A percentile compares a stretch with the other conserved stretches of the same genome.
Conservation (phyloP, 1,139 yeast genomes). For the Suhomyces taliae region DNA sequence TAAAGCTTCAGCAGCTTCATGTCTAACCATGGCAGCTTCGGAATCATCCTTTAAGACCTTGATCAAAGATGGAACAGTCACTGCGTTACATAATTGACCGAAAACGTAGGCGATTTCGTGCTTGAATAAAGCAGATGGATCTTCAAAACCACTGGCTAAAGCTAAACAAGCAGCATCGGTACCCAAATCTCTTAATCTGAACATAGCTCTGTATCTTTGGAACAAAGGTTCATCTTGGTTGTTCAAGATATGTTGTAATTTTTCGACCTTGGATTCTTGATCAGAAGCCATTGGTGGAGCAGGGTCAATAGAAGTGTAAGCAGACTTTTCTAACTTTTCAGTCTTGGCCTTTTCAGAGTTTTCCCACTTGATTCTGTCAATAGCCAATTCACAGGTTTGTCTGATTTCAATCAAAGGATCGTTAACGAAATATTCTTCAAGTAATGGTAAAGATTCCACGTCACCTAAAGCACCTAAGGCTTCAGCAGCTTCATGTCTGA, state of each 20-base stretch:
- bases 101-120: slow-evolving; percentile 98
- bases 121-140: slow-evolving; percentile 89
- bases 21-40: slow-evolving; percentile 99
- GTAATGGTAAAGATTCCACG: slow-evolving; percentile 64
- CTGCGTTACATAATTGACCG: slow-evolving; percentile 95
- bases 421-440: slow-evolving; percentile 59
- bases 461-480: slow-evolving; percentile 97
- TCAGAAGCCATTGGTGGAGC: slow-evolving; percentile 91
- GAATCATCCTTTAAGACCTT: slow-evolving; percentile 71
- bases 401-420: slow-evolving; percentile 88
- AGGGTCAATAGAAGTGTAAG: slow-evolving; percentile 89
- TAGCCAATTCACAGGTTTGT: slow-evolving; percentile 97
- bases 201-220: slow-evolving; percentile 98
- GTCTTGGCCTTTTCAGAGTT: slow-evolving; percentile 59
- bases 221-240: slow-evolving; percentile 78
- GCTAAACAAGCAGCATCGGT: slow-evolving; percentile 91
- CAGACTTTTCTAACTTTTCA: slow-evolving; percentile 73
- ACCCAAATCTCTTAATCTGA: slow-evolving; percentile 92
- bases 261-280: slow-evolving; percentile 55
- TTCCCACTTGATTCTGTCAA: slow-evolving; percentile 93
- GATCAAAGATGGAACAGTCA: slow-evolving; percentile 82
- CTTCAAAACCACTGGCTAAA: slow-evolving; percentile 84
- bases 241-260: slow-evolving; percentile 67
- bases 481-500: slow-evolving; percentile 99
- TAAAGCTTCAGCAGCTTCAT: slow-evolving; percentile 98